A percentile compares a stretch with the other conserved stretches of the same genome.
Conservation (phyloP, 1,284 basidiomycete genomes). For the Heterobasidion parviporum region DNA sequence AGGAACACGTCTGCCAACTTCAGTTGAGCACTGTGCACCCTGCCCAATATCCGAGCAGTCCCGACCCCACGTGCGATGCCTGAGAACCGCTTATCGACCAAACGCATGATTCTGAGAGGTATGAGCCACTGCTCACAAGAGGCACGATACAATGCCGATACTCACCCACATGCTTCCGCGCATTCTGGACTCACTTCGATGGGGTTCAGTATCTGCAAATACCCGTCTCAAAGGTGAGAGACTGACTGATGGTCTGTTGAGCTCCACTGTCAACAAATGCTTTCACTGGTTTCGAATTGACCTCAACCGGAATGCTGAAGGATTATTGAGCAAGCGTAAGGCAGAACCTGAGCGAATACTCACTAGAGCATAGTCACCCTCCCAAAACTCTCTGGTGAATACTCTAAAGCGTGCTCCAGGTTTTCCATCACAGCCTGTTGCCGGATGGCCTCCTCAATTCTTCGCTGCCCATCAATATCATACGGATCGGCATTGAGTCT, state of each 20-base stretch:
- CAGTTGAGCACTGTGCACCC: slow-evolving; percentile 90
- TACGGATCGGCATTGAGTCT: slow-evolving; percentile 80
- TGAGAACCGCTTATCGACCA: slow-evolving; percentile 81
- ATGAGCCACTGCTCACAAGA: not conserved
- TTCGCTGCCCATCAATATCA: slow-evolving; percentile 85
- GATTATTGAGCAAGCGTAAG: not conserved
- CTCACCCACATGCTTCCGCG: slow-evolving; percentile 86
- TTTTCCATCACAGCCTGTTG: slow-evolving; percentile 90
- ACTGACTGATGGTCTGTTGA: slow-evolving; percentile 91
- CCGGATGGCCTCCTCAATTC: slow-evolving; percentile 91
- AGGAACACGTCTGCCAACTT: slow-evolving; percentile 80
- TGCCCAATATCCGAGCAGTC: slow-evolving; percentile 89
- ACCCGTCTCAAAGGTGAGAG: not conserved
- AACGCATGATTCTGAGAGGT: slow-evolving; percentile 73
- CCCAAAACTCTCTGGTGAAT: slow-evolving; percentile 90
- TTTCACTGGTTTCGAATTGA: slow-evolving; percentile 86
- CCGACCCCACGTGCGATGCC: slow-evolving; percentile 96
- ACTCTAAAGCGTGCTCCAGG: slow-evolving; percentile 87
- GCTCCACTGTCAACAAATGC: slow-evolving; percentile 99
- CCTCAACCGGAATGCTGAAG: slow-evolving; percentile 73
- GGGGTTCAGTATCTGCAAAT: slow-evolving; percentile 5
- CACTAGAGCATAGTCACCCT: slow-evolving; percentile 95
- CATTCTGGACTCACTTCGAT: slow-evolving; percentile 85
- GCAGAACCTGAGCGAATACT: slow-evolving; percentile 19
- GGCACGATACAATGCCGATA: slow-evolving; percentile 3